Evolutionary conservation across 768 basidiomycete genomes (phyloP).

Genomic region (Boletus sp.): DNA sequence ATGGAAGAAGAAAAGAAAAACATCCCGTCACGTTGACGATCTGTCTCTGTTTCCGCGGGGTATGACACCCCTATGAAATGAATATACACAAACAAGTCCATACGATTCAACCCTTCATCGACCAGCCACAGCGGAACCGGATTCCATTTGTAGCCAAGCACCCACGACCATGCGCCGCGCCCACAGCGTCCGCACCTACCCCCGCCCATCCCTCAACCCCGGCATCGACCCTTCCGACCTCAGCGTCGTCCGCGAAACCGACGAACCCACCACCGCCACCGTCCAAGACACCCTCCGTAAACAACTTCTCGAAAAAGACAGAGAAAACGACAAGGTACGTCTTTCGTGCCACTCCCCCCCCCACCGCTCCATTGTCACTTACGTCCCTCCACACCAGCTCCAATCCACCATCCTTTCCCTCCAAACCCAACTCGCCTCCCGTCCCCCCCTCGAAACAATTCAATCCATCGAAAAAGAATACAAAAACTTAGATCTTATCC

Average conservation of each 20-base stretch:
- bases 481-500: constrained; percentile 68
- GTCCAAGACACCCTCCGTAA: constrained; percentile 57
- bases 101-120: too few species aligned
- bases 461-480: constrained; percentile 69
- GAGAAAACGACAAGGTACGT: constrained; percentile 69
- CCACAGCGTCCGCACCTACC: constrained; percentile 58
- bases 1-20: too few species aligned
- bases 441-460: constrained; percentile 66
- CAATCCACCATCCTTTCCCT: constrained; percentile 59
- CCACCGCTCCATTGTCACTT: neutral
- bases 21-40: too few species aligned
- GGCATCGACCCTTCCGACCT: constrained; percentile 48
- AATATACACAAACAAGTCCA: too few species aligned
- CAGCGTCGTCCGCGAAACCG: constrained; percentile 53
- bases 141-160: too few species aligned
- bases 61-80: too few species aligned
- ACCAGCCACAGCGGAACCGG: too few species aligned
- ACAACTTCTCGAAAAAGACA: constrained; percentile 63
- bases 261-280: constrained; percentile 42
- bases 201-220: constrained; percentile 45
- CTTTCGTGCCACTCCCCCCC: neutral
- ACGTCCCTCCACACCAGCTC: constrained; percentile 39
- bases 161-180: constrained; percentile 70
- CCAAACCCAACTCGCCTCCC: constrained; percentile 59
- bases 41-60: too few species aligned